Evolutionary conservation across 2,329 filamentous ascomycete species (phyloP), one percentile per base, ranked within the genome.

Genomic region (Byssothecium circinans): DNA sequence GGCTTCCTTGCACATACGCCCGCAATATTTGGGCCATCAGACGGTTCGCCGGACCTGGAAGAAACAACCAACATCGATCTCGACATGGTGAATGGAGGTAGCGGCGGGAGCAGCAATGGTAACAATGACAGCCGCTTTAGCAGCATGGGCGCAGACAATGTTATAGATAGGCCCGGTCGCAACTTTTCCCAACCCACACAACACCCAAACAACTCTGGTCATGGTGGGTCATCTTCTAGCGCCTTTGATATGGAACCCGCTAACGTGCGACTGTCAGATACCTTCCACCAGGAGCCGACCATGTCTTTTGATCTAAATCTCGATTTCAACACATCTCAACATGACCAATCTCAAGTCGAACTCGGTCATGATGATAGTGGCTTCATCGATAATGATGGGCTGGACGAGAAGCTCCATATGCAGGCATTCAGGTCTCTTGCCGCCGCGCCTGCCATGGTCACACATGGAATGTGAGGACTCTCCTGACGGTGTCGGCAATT

Each of bases 1-100:
- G 92, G 92, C 0, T 96, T 96, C 65, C 85, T 96, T 76, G 78
- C 78, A 25, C 76, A 78, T 34, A 54, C 46, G n/a, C 60, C 71
- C 2, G 73, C 62, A 7, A 58, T 60, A 30, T 60, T 57, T 50
- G 60, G 56, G 17, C 51, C 58, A 1, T 48, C 61, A 4, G 53
- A 59, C 10, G 62, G 59, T 27, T 67, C 67, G 2, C 65, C 63
- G 6, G 52, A 45, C 8, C 47, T 69, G 37, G 66, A 62, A 7
- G 65, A 61, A 12, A 53, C 61, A 18, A 57, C 68, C 38, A 64
- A 63, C 25, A 57, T 56, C 15, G 60, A 57, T 19, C 58, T 68
- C 50, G 57, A 57, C 36, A 69, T 68, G 36, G 65, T 60, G 4
- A 66, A 63, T n/a, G 68, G 65, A 32, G 68, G 62, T 12, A 71